Evolutionary conservation across 106 monocot genomes (phyloP), one percentile per base, ranked within the genome.

Genomic region (Allium fistulosum): DNA sequence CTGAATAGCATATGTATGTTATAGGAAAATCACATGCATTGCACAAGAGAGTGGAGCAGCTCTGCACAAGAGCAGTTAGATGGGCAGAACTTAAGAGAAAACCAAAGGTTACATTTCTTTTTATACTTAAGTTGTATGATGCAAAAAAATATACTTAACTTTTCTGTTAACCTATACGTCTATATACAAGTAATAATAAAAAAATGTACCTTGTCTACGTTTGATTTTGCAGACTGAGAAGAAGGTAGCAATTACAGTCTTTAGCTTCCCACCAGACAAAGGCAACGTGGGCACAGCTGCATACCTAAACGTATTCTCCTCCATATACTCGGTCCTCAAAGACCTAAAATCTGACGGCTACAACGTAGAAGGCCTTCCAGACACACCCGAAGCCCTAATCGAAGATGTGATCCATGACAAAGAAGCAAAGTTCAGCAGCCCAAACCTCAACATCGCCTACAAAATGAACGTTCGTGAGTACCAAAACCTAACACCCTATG

Each of bases 181-280:
- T 37, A 37, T 37, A 37, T 37, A 37, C 37, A 37, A 37, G 37
- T 37, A 4, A 5, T 37, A 37, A 37, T 37, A 4, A 37, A 37
- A 37, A 2, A 37, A 37, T 4, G 37, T 37, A 37, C 37, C 37
- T 37, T 37, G 37, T 37, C 4, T 37, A 2, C 1, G 37, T 37
- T 37, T 37, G 4, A 37, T 37, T 37, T 7, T 15, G 14, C 69
- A 87, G 87, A 77, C 62, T 22, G 88, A 84, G 64, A 88, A 88
- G 84, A 88, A 79, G 63, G 49, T 88, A n/a, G 88, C 88, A 5
- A 88, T 88, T 78, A 88, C 88, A 4, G 88, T 84, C 5, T 88
- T 88, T 78, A 84, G 88, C 73, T 88, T 88, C 73, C 88, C 88
- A 22, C 88, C 88, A 6, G 88, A 88, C 80, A 88, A 88, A 59